Base-by-base conservation (phyloP, 192 early-diverging fungal genomes). In the Backusella psychrophila region DNA sequence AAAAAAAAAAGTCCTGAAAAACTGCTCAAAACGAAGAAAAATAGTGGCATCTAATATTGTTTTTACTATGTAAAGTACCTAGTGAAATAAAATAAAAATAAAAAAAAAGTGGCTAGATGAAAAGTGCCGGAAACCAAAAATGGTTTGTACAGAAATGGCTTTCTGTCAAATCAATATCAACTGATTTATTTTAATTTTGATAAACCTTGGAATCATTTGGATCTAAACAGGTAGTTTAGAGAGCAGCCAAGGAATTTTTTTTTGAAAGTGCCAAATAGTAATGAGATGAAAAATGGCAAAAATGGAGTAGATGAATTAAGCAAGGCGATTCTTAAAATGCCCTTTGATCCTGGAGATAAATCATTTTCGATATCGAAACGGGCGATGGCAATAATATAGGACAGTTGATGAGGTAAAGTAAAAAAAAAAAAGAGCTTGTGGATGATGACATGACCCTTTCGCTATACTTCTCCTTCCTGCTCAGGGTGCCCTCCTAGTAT, bases 311-410 rank as follows among this genome's bases (percentile, higher is more conserved):
- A 44, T 44, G 4, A 17, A 15, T 17, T 44, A 14, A 44, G 0
- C 42, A 44, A 59, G 9, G 23, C 7, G 23, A 23, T 26, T 33
- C 70, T 66, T 14, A 69, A 80, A 29, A 74, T 49, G 36, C 85
- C 81, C 7, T 79, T 75, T 41, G 78, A 83, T 21, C 59, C 85
- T 36, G 81, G 85, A 19, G 78, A 80, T 21, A 67, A 78, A 44
- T 5, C 1, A 35, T 68, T 44, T 11, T 77, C 63, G 56, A 35
- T 29, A 38, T 68, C 31, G 33, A 74, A 23, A 67, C 41, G 15
- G 77, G 82, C 7, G 67, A 87, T 36, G 81, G 84, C 21, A 84
- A 80, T 63, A 79, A 75, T 53, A 77, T 84, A 11, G 73, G 77
- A 9, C 75, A 65, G 67, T 63, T 42, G 2, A 36, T 26, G 39